These are phyloP conservation scores for Russula sp. DNA, from an alignment of 768 basidiomycete species.

Conservation along the genomic window DNA sequence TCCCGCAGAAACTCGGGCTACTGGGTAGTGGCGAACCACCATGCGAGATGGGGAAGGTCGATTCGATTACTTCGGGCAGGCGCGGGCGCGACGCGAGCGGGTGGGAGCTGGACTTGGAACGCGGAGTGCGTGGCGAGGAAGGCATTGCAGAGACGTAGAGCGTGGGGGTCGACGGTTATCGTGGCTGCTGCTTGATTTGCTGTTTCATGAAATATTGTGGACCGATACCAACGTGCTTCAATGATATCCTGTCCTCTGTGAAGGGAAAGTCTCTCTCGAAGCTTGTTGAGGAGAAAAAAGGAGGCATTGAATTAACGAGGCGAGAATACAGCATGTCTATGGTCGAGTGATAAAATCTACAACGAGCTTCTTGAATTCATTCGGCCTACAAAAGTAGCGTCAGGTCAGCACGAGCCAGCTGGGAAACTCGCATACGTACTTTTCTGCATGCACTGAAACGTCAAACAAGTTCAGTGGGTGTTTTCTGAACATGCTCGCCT, in stretches of 20 bases:
- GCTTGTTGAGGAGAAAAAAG: neutral
- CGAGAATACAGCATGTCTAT: constrained; percentile 19
- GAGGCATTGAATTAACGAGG: neutral
- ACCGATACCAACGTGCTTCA: constrained; percentile 9
- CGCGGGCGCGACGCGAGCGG: too few relatives aligned
- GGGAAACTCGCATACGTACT: constrained; percentile 32
- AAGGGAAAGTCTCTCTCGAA: neutral
- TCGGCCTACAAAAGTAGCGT: constrained; percentile 35
- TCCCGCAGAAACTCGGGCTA: too few relatives aligned
- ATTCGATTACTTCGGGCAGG: too few relatives aligned
- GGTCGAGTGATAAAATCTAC: constrained; percentile 29
- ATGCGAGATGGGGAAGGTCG: too few relatives aligned
- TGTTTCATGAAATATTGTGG: too few relatives aligned
- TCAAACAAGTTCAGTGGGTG: neutral
- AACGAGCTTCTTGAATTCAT: constrained; percentile 45
- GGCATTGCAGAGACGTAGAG: too few relatives aligned
- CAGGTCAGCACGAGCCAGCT: neutral
- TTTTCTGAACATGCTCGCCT: neutral
- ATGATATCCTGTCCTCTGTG: constrained; percentile 5
- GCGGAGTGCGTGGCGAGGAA: too few relatives aligned
- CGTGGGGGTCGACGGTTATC: too few relatives aligned
- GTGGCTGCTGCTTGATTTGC: too few relatives aligned
- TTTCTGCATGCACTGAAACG: constrained; percentile 70
- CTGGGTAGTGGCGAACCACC: too few relatives aligned
- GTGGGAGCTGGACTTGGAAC: too few relatives aligned